Base-by-base conservation (phyloP, 805 yeast species). In the Candida oleophila region DNA sequence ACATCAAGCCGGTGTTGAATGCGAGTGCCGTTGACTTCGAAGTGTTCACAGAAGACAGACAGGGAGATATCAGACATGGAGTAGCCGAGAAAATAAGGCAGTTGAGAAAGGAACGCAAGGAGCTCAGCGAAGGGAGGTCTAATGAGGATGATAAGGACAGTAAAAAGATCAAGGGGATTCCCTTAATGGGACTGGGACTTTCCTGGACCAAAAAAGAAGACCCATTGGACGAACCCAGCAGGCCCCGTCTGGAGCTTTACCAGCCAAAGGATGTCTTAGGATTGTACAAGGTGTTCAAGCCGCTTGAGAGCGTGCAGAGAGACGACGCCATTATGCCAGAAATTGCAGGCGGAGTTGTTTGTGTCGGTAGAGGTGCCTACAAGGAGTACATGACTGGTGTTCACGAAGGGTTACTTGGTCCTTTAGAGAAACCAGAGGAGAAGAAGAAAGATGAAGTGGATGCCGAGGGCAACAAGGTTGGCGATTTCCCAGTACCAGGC, bases 371-470 rank as follows among this genome's bases (percentile, higher is more conserved):
- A 62, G 99, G 99, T 47, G 92, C 97, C 0, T 94, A 80, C 64
- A 92, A 92, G 64, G 99, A 94, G 72, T 94, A 89, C 61, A 62
- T 94, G 44, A 76, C 78, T 38, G 99, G 99, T 8, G 62, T 94
- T 9, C 97, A 94, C 56, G 99, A 94, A 69, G 99, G 99, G 4
- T 75, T 94, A 61, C 66, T 94, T 40, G 99, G 99, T 0, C 98
- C 98, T 1, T 69, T 92, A 48, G 89, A 71, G 35, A 61, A 60
- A 45, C 74, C 73, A 2, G 66, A 59, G 21, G 77, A 70, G 20
- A 47, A 39, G 19, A 32, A 20, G 9, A 20, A 39, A 15, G 42
- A 7, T 3, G 45, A 44, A 37, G 33, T 30, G 20, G 48, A 33
- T 16, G 12, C 36, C 2, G 42, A 36, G 12, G 22, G 21, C 5